These are phyloP conservation scores for Thelephora aurantiotincta DNA, from an alignment of 768 basidiomycete genomes.

Conservation along the genomic window DNA sequence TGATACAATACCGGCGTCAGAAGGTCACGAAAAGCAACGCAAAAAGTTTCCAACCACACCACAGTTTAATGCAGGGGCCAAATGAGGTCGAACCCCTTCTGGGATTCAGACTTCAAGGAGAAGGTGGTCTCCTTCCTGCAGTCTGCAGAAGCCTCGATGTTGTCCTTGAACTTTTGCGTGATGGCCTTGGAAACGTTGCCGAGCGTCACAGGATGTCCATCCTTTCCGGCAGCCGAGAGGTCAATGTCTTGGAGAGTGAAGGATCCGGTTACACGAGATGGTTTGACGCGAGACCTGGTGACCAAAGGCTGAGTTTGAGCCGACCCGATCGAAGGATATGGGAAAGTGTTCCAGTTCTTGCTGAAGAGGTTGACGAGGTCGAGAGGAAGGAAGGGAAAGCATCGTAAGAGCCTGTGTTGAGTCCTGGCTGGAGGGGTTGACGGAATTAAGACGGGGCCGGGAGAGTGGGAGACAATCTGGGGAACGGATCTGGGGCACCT, in stretches of 20 bases:
- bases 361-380: no score
- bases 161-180: slow-evolving; percentile 77
- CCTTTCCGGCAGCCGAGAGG: slow-evolving; percentile 52
- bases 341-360: no score
- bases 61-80: no score
- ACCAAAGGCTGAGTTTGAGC: slow-evolving; percentile 31
- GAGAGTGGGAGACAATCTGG: slow-evolving; percentile 31
- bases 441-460: slow-evolving; percentile 13
- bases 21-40: no score
- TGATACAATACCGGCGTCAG: no score
- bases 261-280: slow-evolving; percentile 50
- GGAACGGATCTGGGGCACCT: slow-evolving; percentile 88
- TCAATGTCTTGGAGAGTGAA: slow-evolving; percentile 60
- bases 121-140: slow-evolving; percentile 89
- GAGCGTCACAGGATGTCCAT: slow-evolving; percentile 66
- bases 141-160: slow-evolving; percentile 83
- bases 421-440: no score
- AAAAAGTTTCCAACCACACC: no score
- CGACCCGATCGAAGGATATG: slow-evolving; percentile 13
- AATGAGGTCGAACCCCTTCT: slow-evolving; percentile 82
- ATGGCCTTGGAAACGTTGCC: slow-evolving; percentile 83
- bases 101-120: slow-evolving; percentile 76
- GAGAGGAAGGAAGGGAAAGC: slow-evolving; percentile 73
- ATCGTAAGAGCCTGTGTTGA: slow-evolving; percentile 70
- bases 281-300: slow-evolving; percentile 58